phyloP scores from a whole-genome alignment of 2,329 filamentous ascomycete genomes.

The Nakataea oryzae region DNA sequence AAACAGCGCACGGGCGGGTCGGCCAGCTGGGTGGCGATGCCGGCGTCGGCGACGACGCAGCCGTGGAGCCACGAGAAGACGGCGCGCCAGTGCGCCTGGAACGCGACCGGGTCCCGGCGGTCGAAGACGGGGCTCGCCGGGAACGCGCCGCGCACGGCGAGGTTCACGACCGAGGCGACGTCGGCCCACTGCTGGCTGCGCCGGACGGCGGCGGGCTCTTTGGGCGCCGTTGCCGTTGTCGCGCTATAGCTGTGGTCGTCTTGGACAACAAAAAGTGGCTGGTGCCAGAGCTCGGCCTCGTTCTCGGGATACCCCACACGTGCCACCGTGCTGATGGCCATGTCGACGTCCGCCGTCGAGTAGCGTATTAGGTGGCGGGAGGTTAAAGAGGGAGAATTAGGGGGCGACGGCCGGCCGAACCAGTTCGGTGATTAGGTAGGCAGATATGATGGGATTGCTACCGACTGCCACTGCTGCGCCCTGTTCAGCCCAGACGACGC shows the following conservation, averaged over 20 bases:
- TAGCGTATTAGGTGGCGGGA: not conserved
- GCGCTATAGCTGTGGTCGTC: no score
- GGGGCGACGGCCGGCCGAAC: not conserved
- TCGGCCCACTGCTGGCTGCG: not conserved
- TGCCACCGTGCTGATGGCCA: no score
- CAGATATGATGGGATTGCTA: not conserved
- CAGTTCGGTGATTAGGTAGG: not conserved
- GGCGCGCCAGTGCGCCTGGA: not conserved
- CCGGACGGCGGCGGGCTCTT: not conserved
- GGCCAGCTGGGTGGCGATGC: not conserved
- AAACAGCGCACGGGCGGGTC: not conserved
- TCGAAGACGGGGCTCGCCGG: not conserved
- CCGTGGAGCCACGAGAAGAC: not conserved
- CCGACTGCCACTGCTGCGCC: not conserved
- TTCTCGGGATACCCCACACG: not conserved
- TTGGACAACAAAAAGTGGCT: not conserved
- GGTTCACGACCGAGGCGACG: not conserved
- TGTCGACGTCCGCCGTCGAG: no score
- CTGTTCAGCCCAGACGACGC: not conserved
- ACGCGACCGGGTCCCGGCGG: not conserved
- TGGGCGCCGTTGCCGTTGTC: not conserved
- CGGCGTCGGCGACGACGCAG: not conserved
- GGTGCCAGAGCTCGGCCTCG: not conserved
- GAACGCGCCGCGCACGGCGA: not conserved
- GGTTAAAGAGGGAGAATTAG: not conserved